These are phyloP conservation scores for Byssothecium circinans DNA, from an alignment of 2,329 filamentous ascomycete genomes.

Conservation along the genomic window DNA sequence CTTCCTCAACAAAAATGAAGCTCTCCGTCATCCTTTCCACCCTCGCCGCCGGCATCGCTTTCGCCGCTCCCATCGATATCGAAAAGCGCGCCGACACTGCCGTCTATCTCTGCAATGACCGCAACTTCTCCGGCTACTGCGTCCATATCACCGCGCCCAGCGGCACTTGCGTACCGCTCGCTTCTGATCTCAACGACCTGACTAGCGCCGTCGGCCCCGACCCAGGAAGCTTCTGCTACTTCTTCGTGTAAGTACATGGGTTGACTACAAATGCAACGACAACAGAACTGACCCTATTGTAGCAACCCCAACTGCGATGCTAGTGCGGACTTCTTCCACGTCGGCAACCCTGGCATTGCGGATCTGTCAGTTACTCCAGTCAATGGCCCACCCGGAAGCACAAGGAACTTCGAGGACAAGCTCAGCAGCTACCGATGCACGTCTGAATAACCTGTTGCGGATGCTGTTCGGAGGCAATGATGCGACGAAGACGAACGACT, in stretches of 20 bases:
- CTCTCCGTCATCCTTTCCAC: conserved; percentile 1
- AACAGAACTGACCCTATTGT: neutral
- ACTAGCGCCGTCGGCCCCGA: conserved; percentile 14
- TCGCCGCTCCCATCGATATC: conserved; percentile 8
- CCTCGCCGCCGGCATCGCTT: conserved; percentile 4
- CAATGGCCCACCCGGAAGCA: conserved; percentile 16
- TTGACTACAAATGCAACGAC: neutral
- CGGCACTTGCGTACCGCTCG: conserved; percentile 13
- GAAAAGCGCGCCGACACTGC: conserved; percentile 10
- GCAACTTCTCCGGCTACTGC: conserved; percentile 17
- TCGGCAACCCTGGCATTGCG: conserved; percentile 13
- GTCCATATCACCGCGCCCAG: conserved; percentile 8
- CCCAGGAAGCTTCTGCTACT: conserved; percentile 19
- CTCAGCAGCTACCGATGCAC: conserved; percentile 17
- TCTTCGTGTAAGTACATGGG: conserved; percentile 18
- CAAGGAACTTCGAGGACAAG: conserved; percentile 19
- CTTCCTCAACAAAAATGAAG: neutral
- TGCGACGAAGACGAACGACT: neutral
- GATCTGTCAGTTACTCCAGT: conserved; percentile 14
- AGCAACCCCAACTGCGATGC: conserved; percentile 13
- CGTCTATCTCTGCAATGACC: conserved; percentile 18
- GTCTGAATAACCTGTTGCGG: neutral
- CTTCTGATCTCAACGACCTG: conserved; percentile 11
- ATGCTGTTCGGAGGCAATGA: neutral
- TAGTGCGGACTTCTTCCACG: conserved; percentile 18